These are phyloP conservation scores for Alternaria atra DNA, from an alignment of 2,329 filamentous ascomycete species.

Conservation along the genomic window DNA sequence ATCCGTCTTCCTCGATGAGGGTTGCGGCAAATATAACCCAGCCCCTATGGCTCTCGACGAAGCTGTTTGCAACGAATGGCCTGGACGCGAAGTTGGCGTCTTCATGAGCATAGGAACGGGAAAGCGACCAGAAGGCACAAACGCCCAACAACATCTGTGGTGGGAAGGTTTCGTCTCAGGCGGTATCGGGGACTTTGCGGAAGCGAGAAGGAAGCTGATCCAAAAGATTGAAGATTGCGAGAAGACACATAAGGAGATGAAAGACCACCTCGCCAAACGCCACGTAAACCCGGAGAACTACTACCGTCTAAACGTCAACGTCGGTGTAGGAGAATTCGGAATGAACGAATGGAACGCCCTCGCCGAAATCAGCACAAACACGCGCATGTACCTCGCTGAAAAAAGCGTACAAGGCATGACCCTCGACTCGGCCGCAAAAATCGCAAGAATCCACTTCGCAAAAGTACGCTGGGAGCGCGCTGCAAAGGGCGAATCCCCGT, in stretches of 20 bases:
- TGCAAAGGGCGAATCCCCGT: constrained; percentile 44
- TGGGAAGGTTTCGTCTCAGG: constrained; percentile 84
- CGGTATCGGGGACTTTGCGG: constrained; percentile 84
- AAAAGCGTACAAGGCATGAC: constrained; percentile 80
- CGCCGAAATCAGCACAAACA: constrained; percentile 94
- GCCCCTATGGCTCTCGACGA: constrained; percentile 87
- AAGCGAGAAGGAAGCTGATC: constrained; percentile 84
- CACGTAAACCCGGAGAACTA: constrained; percentile 90
- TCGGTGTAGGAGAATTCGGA: constrained; percentile 94
- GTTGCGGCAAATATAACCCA: constrained; percentile 90
- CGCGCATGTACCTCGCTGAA: constrained; percentile 80
- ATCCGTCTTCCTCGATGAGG: constrained; percentile 92
- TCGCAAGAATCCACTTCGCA: constrained; percentile 83
- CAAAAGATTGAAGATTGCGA: constrained; percentile 96
- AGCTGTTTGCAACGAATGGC: constrained; percentile 92
- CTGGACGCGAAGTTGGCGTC: constrained; percentile 88
- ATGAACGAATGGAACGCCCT: constrained; percentile 98
- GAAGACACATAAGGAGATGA: constrained; percentile 87
- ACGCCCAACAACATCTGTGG: constrained; percentile 77
- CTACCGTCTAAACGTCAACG: constrained; percentile 94
- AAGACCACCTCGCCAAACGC: constrained; percentile 77
- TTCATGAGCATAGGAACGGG: constrained; percentile 96
- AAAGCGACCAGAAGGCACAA: constrained; percentile 77
- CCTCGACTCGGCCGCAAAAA: constrained; percentile 76
- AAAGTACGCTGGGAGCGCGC: constrained; percentile 71